Percentiles rank a stretch among this genome's conserved stretches.
phyloP scores from a whole-genome alignment of 305 asterid species.

The Fraxinus xanthoxyloides region DNA sequence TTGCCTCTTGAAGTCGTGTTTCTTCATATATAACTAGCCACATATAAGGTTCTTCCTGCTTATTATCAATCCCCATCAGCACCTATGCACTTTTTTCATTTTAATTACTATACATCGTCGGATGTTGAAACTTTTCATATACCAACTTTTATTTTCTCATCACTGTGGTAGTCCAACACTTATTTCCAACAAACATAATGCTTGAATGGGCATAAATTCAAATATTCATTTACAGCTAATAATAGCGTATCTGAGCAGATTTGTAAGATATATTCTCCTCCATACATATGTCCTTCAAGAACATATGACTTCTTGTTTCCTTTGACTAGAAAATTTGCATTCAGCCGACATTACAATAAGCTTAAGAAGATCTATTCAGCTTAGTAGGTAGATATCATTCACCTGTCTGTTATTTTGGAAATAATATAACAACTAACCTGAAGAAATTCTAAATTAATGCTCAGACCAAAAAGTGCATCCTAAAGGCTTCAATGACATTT shows the following conservation, averaged over 20 bases:
- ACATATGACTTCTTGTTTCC: neutral
- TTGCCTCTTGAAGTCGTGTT: neutral
- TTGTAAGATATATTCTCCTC: neutral
- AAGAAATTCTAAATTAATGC: constrained; percentile 11
- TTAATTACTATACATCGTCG: neutral
- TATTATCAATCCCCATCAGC: neutral
- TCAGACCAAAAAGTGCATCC: neutral
- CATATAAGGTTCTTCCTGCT: neutral
- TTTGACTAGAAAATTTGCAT: neutral
- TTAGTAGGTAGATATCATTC: neutral
- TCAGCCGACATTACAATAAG: neutral
- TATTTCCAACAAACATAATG: neutral
- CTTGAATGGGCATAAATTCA: neutral
- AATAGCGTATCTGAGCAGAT: neutral
- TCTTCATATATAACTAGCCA: neutral
- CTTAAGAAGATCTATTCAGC: neutral
- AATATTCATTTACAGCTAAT: neutral
- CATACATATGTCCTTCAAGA: neutral
- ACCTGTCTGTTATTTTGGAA: constrained; percentile 3
- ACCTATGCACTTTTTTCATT: neutral
- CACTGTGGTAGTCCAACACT: neutral
- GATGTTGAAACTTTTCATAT: neutral
- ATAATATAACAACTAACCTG: constrained; percentile 1
- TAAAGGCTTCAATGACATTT: constrained; percentile 2
- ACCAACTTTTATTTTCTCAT: neutral